Conservation (phyloP, 2,329 filamentous ascomycete genomes). For the Talaromyces pinophilus region DNA sequence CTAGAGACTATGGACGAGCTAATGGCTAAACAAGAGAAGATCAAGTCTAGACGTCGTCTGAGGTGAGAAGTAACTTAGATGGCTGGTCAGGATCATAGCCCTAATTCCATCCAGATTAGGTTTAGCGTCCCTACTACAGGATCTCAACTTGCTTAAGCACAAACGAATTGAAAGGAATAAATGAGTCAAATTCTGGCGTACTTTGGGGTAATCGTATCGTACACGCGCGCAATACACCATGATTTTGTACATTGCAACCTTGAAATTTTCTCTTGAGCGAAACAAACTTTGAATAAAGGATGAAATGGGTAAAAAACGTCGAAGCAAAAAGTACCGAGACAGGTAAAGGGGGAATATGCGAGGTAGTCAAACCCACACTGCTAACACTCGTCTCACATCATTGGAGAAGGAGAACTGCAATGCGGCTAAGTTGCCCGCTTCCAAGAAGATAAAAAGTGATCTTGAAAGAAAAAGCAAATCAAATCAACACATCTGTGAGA, state of each 20-base stretch:
- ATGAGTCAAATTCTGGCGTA: conserved; percentile 15
- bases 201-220: conserved; percentile 20
- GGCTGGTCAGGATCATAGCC: not conserved
- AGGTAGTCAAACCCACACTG: not conserved
- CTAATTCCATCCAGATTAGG: not conserved
- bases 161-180: not conserved
- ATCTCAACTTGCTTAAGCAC: conserved; percentile 16
- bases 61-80: not conserved
- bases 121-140: conserved; percentile 23
- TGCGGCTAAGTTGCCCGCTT: not conserved
- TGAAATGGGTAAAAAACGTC: not conserved
- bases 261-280: not conserved
- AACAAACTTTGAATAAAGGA: not conserved
- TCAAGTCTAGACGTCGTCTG: not conserved
- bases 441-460: not conserved
- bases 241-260: conserved; percentile 12
- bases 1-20: not conserved
- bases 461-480: not conserved
- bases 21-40: not conserved
- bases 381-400: not conserved
- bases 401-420: not conserved
- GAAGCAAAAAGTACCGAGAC: not conserved
- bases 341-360: not conserved
- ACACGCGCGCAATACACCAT: conserved; percentile 18
- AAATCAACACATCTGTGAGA: conserved; percentile 5